Percentiles rank a stretch among this genome's conserved stretches.
These are phyloP conservation scores for Barbatosphaeria neglecta DNA, from an alignment of 495 filamentous ascomycete species.

Conservation along the genomic window DNA sequence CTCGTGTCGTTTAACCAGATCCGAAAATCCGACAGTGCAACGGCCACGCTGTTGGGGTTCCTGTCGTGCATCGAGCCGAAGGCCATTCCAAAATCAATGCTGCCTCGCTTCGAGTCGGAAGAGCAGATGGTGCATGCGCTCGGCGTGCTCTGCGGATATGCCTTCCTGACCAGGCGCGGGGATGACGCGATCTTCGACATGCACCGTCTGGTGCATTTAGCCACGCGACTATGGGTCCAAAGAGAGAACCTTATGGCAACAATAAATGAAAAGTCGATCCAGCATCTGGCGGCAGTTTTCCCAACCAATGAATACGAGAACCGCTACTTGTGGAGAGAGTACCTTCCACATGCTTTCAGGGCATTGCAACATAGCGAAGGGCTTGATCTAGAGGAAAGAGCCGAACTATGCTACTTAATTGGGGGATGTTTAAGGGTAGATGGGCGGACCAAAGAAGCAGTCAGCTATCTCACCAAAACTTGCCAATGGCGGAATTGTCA, in stretches of 20 bases:
- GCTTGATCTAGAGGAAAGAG: slow-evolving; percentile 4
- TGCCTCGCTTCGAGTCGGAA: slow-evolving; percentile 10
- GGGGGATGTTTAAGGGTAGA: slow-evolving; percentile 9
- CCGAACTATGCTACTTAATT: slow-evolving; percentile 5
- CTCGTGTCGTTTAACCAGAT: slow-evolving; percentile 38
- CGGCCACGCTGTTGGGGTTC: slow-evolving; percentile 25
- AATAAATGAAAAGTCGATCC: slow-evolving; percentile 8
- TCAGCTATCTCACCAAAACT: slow-evolving; percentile 10
- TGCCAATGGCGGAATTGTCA: slow-evolving; percentile 8
- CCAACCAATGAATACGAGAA: slow-evolving; percentile 3
- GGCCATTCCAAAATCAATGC: slow-evolving; percentile 13
- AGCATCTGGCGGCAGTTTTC: slow-evolving; percentile 10
- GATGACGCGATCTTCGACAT: slow-evolving; percentile 15
- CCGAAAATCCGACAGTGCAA: slow-evolving; percentile 11
- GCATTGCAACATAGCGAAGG: slow-evolving; percentile 6
- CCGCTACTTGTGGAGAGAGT: slow-evolving; percentile 11
- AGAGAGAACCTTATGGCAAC: not conserved
- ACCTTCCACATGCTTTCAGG: slow-evolving; percentile 17
- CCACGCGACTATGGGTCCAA: slow-evolving; percentile 24
- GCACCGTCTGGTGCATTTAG: slow-evolving; percentile 36
- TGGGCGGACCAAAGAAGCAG: slow-evolving; percentile 18
- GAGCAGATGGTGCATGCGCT: slow-evolving; percentile 13
- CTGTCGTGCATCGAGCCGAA: slow-evolving; percentile 28
- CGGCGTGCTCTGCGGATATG: slow-evolving; percentile 21
- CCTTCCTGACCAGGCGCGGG: slow-evolving; percentile 17